phyloP scores from a whole-genome alignment of 75 land plant genomes.

The Cunninghamia lanceolata region DNA sequence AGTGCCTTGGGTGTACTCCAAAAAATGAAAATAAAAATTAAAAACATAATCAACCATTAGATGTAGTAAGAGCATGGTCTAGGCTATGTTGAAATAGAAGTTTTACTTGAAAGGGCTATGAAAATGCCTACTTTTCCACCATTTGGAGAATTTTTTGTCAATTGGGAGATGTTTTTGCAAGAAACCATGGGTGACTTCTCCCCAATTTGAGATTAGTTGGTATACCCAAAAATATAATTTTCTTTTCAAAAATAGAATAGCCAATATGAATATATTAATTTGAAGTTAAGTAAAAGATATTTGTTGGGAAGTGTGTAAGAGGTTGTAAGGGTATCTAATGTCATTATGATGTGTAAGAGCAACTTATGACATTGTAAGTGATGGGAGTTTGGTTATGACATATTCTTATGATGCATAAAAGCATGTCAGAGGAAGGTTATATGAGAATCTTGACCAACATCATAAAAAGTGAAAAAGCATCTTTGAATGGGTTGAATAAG shows the following conservation, averaged over 20 bases:
- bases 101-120: neutral
- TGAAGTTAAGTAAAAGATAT: neutral
- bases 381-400: no score
- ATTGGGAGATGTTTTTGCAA: neutral
- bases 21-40: neutral
- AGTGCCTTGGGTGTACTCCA: constrained; percentile 27
- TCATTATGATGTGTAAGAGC: no score
- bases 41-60: neutral
- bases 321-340: no score
- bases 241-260: neutral
- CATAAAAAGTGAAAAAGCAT: no score
- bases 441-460: no score
- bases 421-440: no score
- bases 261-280: neutral
- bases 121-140: constrained; percentile 23
- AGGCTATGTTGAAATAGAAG: constrained; percentile 10
- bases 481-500: no score
- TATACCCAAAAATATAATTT: neutral
- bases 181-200: neutral
- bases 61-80: neutral
- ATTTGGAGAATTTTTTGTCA: constrained; percentile 3
- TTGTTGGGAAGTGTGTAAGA: no score
- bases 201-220: neutral
- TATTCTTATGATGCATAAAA: no score
- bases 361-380: no score